A percentile compares a stretch with the other conserved stretches of the same genome.
phyloP scores from a whole-genome alignment of 1,139 yeast species.

The Meyerozyma carpophila region DNA sequence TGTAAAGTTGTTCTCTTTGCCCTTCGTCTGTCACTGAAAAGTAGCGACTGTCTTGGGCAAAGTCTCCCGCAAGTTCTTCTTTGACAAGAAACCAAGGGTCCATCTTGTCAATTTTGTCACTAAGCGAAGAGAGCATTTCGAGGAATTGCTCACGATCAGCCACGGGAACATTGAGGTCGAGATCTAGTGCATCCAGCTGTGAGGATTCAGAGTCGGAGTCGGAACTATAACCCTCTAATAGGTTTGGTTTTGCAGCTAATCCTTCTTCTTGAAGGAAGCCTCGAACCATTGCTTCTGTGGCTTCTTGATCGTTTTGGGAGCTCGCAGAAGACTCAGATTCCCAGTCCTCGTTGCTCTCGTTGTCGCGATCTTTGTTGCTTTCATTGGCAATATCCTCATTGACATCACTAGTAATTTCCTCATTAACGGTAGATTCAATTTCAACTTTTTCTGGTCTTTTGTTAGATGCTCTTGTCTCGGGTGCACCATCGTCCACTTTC shows the following conservation, averaged over 20 bases:
- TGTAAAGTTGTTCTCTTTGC: slow-evolving; percentile 21
- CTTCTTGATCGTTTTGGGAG: neutral
- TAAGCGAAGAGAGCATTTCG: slow-evolving; percentile 19
- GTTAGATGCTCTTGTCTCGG: slow-evolving; percentile 4
- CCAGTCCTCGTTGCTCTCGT: neutral
- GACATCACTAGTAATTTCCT: no score
- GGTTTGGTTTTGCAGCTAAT: slow-evolving; percentile 1
- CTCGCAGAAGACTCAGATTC: neutral
- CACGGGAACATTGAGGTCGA: slow-evolving; percentile 17
- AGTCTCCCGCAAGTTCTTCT: slow-evolving; percentile 28
- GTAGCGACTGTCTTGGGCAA: slow-evolving; percentile 26
- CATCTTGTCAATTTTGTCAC: slow-evolving; percentile 22
- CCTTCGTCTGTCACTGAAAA: slow-evolving; percentile 17
- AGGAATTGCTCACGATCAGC: slow-evolving; percentile 14
- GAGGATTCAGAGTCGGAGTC: neutral
- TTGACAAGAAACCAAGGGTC: slow-evolving; percentile 38
- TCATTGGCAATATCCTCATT: no score
- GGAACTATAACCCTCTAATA: slow-evolving; percentile 2
- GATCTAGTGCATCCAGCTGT: slow-evolving; percentile 6
- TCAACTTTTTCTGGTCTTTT: no score
- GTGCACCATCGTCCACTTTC: slow-evolving; percentile 2
- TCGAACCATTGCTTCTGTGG: neutral
- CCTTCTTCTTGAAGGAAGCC: slow-evolving; percentile 4
- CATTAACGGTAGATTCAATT: no score
- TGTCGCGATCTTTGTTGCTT: neutral